A percentile compares a stretch with the other conserved stretches of the same genome.
Conservation (phyloP, 2,329 filamentous ascomycete genomes). For the Aspergillus sp. region DNA sequence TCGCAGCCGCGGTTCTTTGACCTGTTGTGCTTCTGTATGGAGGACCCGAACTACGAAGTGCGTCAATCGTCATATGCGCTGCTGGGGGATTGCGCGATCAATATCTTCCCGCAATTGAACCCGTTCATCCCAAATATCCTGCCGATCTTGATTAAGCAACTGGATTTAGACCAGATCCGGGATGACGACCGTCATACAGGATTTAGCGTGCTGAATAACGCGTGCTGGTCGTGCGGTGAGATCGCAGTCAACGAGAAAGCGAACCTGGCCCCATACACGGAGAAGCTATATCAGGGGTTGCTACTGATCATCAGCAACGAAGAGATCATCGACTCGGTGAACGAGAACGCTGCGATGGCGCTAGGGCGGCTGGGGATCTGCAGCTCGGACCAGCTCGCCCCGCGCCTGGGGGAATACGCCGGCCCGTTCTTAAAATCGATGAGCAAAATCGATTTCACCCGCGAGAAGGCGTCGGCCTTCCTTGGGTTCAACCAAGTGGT, state of each 20-base stretch:
- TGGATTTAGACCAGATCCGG: conserved; percentile 68
- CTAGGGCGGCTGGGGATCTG: conserved; percentile 78
- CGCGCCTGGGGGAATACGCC: conserved; percentile 71
- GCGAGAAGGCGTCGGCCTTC: conserved; percentile 91
- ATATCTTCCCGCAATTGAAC: conserved; percentile 74
- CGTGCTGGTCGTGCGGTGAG: conserved; percentile 93
- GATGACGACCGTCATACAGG: conserved; percentile 76
- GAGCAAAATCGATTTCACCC: conserved; percentile 73
- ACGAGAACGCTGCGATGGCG: conserved; percentile 90
- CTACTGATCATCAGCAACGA: conserved; percentile 77
- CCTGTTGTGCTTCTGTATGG: conserved; percentile 83
- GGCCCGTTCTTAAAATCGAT: conserved; percentile 74
- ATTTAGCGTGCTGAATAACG: conserved; percentile 94
- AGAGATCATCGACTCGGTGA: conserved; percentile 75
- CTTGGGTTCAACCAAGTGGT: conserved; percentile 82
- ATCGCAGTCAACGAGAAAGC: conserved; percentile 70
- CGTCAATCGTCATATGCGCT: conserved; percentile 93
- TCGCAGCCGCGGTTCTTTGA: conserved; percentile 83
- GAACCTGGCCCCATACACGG: conserved; percentile 67
- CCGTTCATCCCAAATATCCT: conserved; percentile 65
- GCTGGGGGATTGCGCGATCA: conserved; percentile 89
- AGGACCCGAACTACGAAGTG: conserved; percentile 83
- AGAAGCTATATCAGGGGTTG: conserved; percentile 67
- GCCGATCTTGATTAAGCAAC: conserved; percentile 71
- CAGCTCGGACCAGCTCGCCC: conserved; percentile 66